Conservation (phyloP, 805 yeast species). For the Allodekkera sacchari region DNA sequence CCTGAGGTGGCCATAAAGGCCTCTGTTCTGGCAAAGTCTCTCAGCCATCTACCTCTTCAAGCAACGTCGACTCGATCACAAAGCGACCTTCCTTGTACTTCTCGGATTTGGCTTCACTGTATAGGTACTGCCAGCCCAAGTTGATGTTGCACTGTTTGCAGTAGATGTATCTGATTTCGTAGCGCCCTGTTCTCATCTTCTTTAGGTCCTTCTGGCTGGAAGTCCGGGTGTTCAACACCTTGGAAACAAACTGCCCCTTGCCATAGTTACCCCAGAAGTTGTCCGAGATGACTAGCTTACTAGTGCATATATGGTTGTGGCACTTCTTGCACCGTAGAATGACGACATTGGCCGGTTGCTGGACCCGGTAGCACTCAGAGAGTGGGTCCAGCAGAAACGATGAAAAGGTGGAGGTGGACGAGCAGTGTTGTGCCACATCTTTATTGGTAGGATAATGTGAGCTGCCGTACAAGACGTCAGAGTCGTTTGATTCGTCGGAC, state of each 20-base stretch:
- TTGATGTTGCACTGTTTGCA: constrained; percentile 24
- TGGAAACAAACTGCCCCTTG: constrained; percentile 24
- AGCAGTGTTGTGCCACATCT: too few relatives aligned
- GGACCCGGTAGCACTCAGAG: background rate
- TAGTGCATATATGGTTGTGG: constrained; percentile 25
- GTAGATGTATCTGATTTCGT: constrained; percentile 19
- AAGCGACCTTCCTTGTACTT: constrained; percentile 26
- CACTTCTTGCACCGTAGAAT: constrained; percentile 25
- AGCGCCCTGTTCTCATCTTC: constrained; percentile 26
- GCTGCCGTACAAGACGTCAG: too few relatives aligned
- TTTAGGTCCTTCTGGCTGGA: constrained; percentile 14
- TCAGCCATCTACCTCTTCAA: constrained; percentile 17
- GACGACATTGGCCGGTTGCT: constrained; percentile 2
- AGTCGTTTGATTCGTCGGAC: too few relatives aligned
- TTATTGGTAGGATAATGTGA: too few relatives aligned
- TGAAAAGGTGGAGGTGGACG: constrained; percentile 6
- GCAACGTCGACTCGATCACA: constrained; percentile 23
- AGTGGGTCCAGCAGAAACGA: constrained; percentile 3
- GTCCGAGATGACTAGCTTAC: constrained; percentile 22
- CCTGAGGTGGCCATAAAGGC: constrained; percentile 1
- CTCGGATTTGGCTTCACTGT: constrained; percentile 20
- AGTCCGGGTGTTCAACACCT: constrained; percentile 21
- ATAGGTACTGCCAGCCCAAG: constrained; percentile 28
- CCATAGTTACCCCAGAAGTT: constrained; percentile 27
- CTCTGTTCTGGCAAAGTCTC: constrained; percentile 1